A percentile compares a stretch with the other conserved stretches of the same genome.
These are phyloP conservation scores for Bruguiera sexangula DNA, from an alignment of 345 rosid genomes.

Conservation along the genomic window DNA sequence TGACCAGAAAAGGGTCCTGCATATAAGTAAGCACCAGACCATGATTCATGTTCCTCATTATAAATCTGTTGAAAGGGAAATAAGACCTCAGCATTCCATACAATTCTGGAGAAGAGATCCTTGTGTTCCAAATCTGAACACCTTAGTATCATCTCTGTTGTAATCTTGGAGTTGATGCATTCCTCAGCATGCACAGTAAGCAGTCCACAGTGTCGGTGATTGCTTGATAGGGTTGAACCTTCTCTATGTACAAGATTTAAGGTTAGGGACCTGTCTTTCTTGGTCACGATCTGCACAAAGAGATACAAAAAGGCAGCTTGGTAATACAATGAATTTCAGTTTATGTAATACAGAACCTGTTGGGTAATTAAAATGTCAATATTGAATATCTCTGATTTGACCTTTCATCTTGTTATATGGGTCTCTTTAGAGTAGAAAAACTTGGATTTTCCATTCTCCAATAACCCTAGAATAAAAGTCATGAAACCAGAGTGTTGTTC, in stretches of 20 bases:
- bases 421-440: not conserved
- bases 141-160: slow-evolving; percentile 64
- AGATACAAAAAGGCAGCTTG: slow-evolving; percentile 4
- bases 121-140: slow-evolving; percentile 75
- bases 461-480: not conserved
- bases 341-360: not conserved
- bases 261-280: slow-evolving; percentile 44
- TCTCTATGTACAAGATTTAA: slow-evolving; percentile 55
- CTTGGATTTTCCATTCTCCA: not conserved
- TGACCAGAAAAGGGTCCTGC: slow-evolving; percentile 88
- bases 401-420: not conserved
- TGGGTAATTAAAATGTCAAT: not conserved
- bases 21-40: slow-evolving; percentile 16
- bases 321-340: not conserved
- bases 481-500: slow-evolving; percentile 7
- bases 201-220: slow-evolving; percentile 45
- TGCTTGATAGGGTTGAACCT: slow-evolving; percentile 38
- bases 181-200: slow-evolving; percentile 84
- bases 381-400: not conserved
- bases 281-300: slow-evolving; percentile 49
- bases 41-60: slow-evolving; percentile 11
- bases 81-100: slow-evolving; percentile 34
- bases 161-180: slow-evolving; percentile 64
- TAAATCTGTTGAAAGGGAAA: slow-evolving; percentile 11
- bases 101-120: slow-evolving; percentile 81